phyloP scores from a whole-genome alignment of 805 yeast species.

The Lachancea cidri region DNA sequence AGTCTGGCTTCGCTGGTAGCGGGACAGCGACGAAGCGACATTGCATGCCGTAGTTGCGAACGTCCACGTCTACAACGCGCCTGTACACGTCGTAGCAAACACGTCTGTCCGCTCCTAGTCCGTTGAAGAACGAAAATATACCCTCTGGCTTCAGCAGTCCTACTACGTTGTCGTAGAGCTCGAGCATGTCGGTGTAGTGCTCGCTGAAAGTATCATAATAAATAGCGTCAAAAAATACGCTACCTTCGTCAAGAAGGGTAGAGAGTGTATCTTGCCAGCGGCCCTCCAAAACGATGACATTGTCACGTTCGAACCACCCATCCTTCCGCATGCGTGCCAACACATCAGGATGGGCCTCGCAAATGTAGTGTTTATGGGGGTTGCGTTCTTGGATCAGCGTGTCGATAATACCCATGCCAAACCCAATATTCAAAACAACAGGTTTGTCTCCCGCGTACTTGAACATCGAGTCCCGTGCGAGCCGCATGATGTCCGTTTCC shows the following conservation, averaged over 20 bases:
- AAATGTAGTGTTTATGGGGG: constrained; percentile 66
- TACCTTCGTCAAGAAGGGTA: constrained; percentile 51
- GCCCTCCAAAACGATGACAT: constrained; percentile 77
- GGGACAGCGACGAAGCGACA: constrained; percentile 43
- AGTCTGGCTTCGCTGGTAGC: constrained; percentile 25
- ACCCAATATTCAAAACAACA: constrained; percentile 77
- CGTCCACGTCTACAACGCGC: constrained; percentile 73
- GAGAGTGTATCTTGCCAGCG: constrained; percentile 87
- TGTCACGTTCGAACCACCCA: constrained; percentile 77
- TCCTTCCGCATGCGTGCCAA: constrained; percentile 57
- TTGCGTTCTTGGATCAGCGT: constrained; percentile 53
- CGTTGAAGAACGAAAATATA: constrained; percentile 85
- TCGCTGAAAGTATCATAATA: constrained; percentile 94
- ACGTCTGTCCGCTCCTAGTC: constrained; percentile 75
- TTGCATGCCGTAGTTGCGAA: constrained; percentile 69
- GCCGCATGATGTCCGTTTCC: constrained; percentile 79
- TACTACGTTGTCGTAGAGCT: constrained; percentile 72
- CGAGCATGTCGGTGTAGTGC: constrained; percentile 84
- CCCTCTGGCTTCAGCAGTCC: constrained; percentile 82
- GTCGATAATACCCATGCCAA: constrained; percentile 97
- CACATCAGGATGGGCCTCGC: constrained; percentile 95
- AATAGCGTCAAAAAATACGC: constrained; percentile 77
- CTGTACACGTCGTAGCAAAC: constrained; percentile 80
- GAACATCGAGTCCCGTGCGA: constrained; percentile 74
- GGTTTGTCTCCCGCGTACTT: constrained; percentile 33